Evolutionary conservation across 2,329 filamentous ascomycete species (phyloP).

Genomic region (Capronia epimyces): DNA sequence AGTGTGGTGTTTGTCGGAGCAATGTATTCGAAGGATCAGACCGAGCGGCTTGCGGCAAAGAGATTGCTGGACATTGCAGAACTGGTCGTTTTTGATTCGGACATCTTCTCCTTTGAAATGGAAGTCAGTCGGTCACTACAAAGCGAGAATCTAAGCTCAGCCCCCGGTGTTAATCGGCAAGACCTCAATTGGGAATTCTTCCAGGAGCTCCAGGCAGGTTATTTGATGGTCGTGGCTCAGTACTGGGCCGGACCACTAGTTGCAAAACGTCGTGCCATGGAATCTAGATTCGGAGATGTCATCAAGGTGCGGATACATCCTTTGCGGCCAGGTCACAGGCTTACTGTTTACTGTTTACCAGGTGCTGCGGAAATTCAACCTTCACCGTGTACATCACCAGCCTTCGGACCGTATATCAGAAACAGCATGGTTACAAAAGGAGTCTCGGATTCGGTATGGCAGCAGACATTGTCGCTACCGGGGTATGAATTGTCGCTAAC

Average conservation of each 20-base stretch:
- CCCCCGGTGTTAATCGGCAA: conserved; percentile 15
- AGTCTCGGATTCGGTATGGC: conserved; percentile 41
- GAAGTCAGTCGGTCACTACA: conserved; percentile 37
- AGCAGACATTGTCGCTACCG: neutral
- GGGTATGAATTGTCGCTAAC: neutral
- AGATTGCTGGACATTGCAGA: conserved; percentile 42
- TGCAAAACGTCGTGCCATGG: conserved; percentile 40
- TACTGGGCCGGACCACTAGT: conserved; percentile 42
- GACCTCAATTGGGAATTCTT: conserved; percentile 36
- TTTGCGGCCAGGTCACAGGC: too few relatives aligned
- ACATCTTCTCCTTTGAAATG: conserved; percentile 39
- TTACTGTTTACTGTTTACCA: conserved; percentile 15
- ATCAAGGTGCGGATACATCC: conserved; percentile 34
- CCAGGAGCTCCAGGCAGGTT: conserved; percentile 41
- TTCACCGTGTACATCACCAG: conserved; percentile 37
- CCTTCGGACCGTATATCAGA: conserved; percentile 38
- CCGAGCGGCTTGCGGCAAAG: conserved; percentile 37
- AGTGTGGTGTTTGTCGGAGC: conserved; percentile 42
- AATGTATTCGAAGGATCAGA: conserved; percentile 41
- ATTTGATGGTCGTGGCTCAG: conserved; percentile 39
- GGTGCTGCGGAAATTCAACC: conserved; percentile 38
- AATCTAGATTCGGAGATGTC: conserved; percentile 41
- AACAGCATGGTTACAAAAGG: conserved; percentile 41
- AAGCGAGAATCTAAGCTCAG: conserved; percentile 8
- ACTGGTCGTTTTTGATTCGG: conserved; percentile 41